Evolutionary conservation across 345 rosid species (phyloP).

Genomic region (Stellera chamaejasme): DNA sequence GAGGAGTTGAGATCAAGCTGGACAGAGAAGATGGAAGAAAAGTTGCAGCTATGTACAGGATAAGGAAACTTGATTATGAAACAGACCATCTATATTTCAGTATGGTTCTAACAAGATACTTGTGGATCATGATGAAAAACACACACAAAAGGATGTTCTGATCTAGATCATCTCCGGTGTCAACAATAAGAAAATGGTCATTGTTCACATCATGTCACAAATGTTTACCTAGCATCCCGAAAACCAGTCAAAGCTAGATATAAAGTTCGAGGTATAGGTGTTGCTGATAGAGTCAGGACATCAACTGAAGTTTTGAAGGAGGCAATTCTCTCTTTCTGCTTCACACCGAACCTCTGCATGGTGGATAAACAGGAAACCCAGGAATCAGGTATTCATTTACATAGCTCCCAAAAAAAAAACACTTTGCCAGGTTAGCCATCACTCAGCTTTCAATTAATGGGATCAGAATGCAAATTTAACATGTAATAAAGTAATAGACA

Average conservation of each 20-base stretch:
- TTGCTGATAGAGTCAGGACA: constrained; percentile 92
- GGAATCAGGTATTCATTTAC: constrained; percentile 2
- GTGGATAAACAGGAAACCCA: constrained; percentile 18
- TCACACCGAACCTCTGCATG: constrained; percentile 89
- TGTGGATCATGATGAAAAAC: constrained; percentile 2
- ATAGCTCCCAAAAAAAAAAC: too few relatives aligned
- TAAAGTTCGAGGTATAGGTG: constrained; percentile 95
- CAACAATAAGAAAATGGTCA: constrained; percentile 4
- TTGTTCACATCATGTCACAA: constrained; percentile 1
- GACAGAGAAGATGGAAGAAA: constrained; percentile 15
- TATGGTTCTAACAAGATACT: too few relatives aligned
- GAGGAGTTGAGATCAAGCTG: constrained; percentile 93
- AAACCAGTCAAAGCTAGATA: constrained; percentile 94
- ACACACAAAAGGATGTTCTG: constrained; percentile 7
- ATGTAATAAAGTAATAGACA: too few relatives aligned
- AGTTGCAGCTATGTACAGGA: constrained; percentile 4
- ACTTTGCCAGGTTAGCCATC: too few relatives aligned
- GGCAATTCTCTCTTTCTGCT: constrained; percentile 97
- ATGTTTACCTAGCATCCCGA: constrained; percentile 93
- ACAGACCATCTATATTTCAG: too few relatives aligned
- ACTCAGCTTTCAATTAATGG: too few relatives aligned
- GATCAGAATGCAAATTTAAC: too few relatives aligned
- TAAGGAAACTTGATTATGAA: background rate
- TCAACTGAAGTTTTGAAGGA: constrained; percentile 91
- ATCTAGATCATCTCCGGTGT: constrained; percentile 5